These are phyloP conservation scores for Beta vulgaris DNA, from an alignment of 148 eudicot genomes.

Conservation along the genomic window DNA sequence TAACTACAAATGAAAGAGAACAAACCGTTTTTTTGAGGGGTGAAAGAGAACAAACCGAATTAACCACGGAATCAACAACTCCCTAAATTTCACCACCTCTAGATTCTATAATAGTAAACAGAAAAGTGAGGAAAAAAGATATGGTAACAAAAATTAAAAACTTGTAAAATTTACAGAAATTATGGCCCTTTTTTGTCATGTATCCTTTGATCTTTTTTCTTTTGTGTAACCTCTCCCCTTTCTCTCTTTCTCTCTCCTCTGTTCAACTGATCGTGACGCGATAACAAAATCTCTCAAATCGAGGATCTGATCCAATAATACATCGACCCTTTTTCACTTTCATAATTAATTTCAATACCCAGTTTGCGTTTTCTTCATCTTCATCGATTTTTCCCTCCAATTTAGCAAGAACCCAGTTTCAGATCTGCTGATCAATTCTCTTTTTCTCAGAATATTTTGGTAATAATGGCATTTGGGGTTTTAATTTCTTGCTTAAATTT, in stretches of 20 bases:
- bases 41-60: too few species aligned
- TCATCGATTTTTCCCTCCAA: neutral
- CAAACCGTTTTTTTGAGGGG: too few species aligned
- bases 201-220: neutral
- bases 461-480: slow-evolving; percentile 18
- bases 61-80: too few species aligned
- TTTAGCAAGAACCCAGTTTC: neutral
- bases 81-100: slow-evolving; percentile 1
- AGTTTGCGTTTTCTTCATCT: neutral
- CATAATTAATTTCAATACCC: neutral
- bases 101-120: neutral
- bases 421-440: slow-evolving; percentile 25
- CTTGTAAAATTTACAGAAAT: slow-evolving; percentile 10
- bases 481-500: neutral
- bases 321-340: slow-evolving; percentile 5
- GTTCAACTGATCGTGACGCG: slow-evolving; percentile 31
- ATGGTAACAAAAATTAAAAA: neutral
- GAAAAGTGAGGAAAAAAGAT: neutral
- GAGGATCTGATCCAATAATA: slow-evolving; percentile 32
- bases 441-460: slow-evolving; percentile 1
- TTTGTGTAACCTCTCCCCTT: slow-evolving; percentile 13
- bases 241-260: slow-evolving; percentile 19
- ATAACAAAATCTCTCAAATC: slow-evolving; percentile 30
- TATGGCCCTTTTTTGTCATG: neutral
- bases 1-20: too few species aligned